These are phyloP conservation scores for Maudiozyma pseudohumilis DNA, from an alignment of 805 yeast species.

Conservation along the genomic window DNA sequence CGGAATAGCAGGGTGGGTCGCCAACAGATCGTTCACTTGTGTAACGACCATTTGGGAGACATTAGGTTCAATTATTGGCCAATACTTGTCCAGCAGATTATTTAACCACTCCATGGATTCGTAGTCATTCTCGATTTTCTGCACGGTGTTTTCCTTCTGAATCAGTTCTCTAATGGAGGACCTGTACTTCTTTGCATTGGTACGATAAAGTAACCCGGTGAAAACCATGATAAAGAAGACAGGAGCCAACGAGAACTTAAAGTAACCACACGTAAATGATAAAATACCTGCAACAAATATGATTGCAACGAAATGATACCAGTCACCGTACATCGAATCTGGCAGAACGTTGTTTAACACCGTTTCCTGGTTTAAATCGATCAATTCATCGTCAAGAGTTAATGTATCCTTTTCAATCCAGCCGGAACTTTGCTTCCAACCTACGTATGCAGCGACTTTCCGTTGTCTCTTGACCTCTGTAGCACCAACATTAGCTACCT, in stretches of 20 bases:
- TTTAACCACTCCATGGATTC: conserved; percentile 97
- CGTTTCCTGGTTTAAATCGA: conserved; percentile 66
- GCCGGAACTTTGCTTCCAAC: conserved; percentile 92
- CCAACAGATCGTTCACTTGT: conserved; percentile 74
- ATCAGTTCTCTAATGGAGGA: conserved; percentile 64
- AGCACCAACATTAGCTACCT: conserved; percentile 13
- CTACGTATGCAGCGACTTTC: conserved; percentile 55
- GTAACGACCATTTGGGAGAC: conserved; percentile 77
- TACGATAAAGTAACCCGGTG: conserved; percentile 65
- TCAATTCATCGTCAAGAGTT: conserved; percentile 56
- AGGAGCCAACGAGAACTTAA: conserved; percentile 69
- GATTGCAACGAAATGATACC: conserved; percentile 86
- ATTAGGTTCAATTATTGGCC: conserved; percentile 87
- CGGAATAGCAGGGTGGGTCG: conserved; percentile 65
- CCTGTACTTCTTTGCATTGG: conserved; percentile 75
- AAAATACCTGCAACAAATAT: conserved; percentile 56
- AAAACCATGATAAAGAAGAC: conserved; percentile 59
- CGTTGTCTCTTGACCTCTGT: conserved; percentile 11
- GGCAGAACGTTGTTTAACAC: conserved; percentile 68
- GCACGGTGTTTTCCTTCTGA: conserved; percentile 76
- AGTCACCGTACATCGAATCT: conserved; percentile 75
- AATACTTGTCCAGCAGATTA: conserved; percentile 77
- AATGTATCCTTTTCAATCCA: conserved; percentile 65
- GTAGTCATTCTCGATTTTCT: conserved; percentile 73
- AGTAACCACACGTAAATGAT: conserved; percentile 73